A percentile compares a stretch with the other conserved stretches of the same genome.
These are phyloP conservation scores for Santalum album DNA, from an alignment of 164 flowering plant genomes.

Conservation along the genomic window DNA sequence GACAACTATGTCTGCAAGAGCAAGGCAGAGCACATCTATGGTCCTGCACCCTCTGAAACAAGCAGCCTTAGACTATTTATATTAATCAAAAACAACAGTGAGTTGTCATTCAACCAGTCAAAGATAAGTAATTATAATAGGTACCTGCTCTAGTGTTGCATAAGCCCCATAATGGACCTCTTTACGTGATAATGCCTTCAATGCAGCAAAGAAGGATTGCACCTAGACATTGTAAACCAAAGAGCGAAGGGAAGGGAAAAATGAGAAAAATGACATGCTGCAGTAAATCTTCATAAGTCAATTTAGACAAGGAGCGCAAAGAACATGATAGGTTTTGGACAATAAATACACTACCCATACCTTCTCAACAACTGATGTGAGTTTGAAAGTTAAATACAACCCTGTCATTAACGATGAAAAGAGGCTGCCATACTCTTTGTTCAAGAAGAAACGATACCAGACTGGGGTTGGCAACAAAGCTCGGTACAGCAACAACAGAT, in stretches of 20 bases:
- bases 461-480: conserved; percentile 95
- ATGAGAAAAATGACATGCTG: not conserved
- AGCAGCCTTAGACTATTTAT: no score
- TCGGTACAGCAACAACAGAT: conserved; percentile 77
- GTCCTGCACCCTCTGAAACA: no score
- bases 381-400: conserved; percentile 89
- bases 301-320: not conserved
- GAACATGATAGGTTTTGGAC: not conserved
- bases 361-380: conserved; percentile 96
- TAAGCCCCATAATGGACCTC: conserved; percentile 94
- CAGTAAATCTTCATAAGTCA: no score
- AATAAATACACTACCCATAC: conserved; percentile 22
- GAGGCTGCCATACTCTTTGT: conserved; percentile 98
- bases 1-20: no score
- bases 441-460: conserved; percentile 97
- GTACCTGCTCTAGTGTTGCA: conserved; percentile 96
- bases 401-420: conserved; percentile 98
- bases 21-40: no score
- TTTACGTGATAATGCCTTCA: conserved; percentile 86
- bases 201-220: conserved; percentile 70
- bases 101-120: no score
- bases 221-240: conserved; percentile 48
- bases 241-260: not conserved
- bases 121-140: no score
- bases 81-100: no score